A percentile compares a stretch with the other conserved stretches of the same genome.
phyloP scores from a whole-genome alignment of 2,329 filamentous ascomycete genomes.

The Colletotrichum zoysiae region DNA sequence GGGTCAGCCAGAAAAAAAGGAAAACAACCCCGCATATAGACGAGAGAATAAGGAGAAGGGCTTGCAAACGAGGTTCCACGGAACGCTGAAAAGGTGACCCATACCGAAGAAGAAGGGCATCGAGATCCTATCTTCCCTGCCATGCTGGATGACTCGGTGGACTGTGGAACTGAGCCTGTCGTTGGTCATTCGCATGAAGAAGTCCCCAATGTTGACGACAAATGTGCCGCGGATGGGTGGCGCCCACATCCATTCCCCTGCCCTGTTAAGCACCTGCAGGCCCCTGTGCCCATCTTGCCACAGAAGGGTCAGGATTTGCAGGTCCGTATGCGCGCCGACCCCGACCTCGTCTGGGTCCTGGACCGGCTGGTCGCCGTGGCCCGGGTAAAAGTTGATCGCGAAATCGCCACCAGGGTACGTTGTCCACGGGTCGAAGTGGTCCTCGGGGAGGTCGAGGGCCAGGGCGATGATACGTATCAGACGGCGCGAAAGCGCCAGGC shows the following conservation, averaged over 20 bases:
- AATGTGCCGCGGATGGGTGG: conserved; percentile 45
- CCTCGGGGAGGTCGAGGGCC: conserved; percentile 43
- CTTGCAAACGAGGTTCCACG: not conserved
- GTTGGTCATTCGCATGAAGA: conserved; percentile 46
- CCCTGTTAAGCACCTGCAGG: conserved; percentile 44
- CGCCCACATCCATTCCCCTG: conserved; percentile 45
- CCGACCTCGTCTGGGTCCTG: conserved; percentile 51
- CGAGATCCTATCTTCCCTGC: conserved; percentile 47
- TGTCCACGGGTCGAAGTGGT: conserved; percentile 42
- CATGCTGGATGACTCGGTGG: conserved; percentile 41
- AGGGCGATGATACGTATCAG: conserved; percentile 44
- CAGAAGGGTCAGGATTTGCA: conserved; percentile 62
- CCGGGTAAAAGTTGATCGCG: conserved; percentile 46
- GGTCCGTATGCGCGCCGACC: conserved; percentile 61
- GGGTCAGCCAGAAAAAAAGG: not conserved
- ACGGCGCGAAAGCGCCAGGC: conserved; percentile 43
- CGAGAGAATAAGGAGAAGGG: not conserved
- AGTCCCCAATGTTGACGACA: conserved; percentile 48
- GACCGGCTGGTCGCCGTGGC: conserved; percentile 35
- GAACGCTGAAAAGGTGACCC: not conserved
- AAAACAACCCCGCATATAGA: not conserved
- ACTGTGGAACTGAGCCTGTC: conserved; percentile 45
- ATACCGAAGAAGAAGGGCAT: conserved; percentile 69
- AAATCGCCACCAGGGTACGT: conserved; percentile 45
- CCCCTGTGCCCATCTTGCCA: conserved; percentile 57